phyloP scores from a whole-genome alignment of 352 stramenopile genomes.

The Globisporangium alternatum region DNA sequence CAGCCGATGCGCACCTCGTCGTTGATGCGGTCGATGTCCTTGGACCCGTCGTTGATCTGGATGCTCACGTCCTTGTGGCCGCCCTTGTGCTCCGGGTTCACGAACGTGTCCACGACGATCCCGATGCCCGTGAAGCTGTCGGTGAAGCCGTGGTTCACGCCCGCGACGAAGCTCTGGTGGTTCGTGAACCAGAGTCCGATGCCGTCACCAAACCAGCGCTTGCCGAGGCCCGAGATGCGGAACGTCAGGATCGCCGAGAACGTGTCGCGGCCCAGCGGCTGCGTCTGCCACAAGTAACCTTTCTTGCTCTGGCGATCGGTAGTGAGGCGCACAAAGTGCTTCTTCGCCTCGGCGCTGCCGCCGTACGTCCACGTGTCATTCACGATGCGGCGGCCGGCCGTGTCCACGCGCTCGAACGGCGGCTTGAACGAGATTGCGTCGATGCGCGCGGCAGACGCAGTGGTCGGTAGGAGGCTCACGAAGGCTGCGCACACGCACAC shows the following conservation, averaged over 20 bases:
- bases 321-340: slow-evolving; percentile 87
- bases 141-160: slow-evolving; percentile 75
- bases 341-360: slow-evolving; percentile 74
- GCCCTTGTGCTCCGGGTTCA: slow-evolving; percentile 78
- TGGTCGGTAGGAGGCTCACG: slow-evolving; percentile 18
- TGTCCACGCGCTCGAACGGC: slow-evolving; percentile 67
- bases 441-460: slow-evolving; percentile 29
- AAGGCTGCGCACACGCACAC: slow-evolving; percentile 31
- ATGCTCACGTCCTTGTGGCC: slow-evolving; percentile 84
- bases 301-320: slow-evolving; percentile 85
- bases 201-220: slow-evolving; percentile 84
- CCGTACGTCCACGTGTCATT: slow-evolving; percentile 78
- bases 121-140: slow-evolving; percentile 75
- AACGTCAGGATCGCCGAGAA: slow-evolving; percentile 75
- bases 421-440: slow-evolving; percentile 75
- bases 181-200: slow-evolving; percentile 82
- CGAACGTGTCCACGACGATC: slow-evolving; percentile 83
- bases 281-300: slow-evolving; percentile 74
- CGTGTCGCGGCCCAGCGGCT: slow-evolving; percentile 45
- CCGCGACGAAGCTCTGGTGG: slow-evolving; percentile 48
- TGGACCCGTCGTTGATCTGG: slow-evolving; percentile 78
- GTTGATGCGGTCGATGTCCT: slow-evolving; percentile 65
- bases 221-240: slow-evolving; percentile 77
- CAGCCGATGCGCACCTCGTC: slow-evolving; percentile 65
- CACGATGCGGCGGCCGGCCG: slow-evolving; percentile 56